Base-by-base conservation (phyloP, 1,284 basidiomycete species). In the Ganoderma sinense region DNA sequence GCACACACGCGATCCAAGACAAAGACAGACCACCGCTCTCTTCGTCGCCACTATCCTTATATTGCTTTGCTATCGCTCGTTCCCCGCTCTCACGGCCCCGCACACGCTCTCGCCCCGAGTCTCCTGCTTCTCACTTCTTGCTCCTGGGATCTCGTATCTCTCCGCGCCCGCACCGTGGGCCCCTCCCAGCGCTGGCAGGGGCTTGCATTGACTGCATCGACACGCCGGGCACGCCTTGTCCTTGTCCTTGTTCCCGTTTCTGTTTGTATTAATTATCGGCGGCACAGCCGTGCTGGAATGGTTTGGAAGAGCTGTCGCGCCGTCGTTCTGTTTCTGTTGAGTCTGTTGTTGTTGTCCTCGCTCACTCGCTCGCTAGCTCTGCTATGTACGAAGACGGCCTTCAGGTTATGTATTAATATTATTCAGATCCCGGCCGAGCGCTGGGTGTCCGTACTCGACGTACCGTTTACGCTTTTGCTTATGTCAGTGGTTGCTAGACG, bases 151-250 rank as follows among this genome's bases (percentile, higher is more conserved):
- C 20, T 56, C 20, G 14, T 16, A 33, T 56, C 55, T 33, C 55
- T 31, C 48, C 26, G 48, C 48, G 48, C 48, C 48, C 48, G 53
- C 18, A 8, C 45, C n/a, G 55, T 56, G 55, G 55, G 55, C 55
- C 55, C 55, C 29, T 56, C 29, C 14, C 40, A n/a, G n/a, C n/a
- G n/a, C n/a, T 13, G 13, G 55, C 16, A 33, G 31, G 29, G 26
- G 53, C 29, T 55, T 55, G 53, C 53, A 55, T 55, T 16, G 55
- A 56, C 55, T 33, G 55, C 55, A 56, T 56, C 31, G 55, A 56
- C 55, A 56, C 55, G 14, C 11, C 55, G 23, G 48, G 48, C 45
- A 48, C n/a, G 45, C n/a, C 23, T 48, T 48, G 18, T n/a, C n/a
- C n/a, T n/a, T n/a, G n/a, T n/a, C n/a, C 48, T 51, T 23, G 6